Evolutionary conservation across 805 yeast species (phyloP), one percentile per base, ranked within the genome.

Genomic region (Cyberlindnera sargentensis): DNA sequence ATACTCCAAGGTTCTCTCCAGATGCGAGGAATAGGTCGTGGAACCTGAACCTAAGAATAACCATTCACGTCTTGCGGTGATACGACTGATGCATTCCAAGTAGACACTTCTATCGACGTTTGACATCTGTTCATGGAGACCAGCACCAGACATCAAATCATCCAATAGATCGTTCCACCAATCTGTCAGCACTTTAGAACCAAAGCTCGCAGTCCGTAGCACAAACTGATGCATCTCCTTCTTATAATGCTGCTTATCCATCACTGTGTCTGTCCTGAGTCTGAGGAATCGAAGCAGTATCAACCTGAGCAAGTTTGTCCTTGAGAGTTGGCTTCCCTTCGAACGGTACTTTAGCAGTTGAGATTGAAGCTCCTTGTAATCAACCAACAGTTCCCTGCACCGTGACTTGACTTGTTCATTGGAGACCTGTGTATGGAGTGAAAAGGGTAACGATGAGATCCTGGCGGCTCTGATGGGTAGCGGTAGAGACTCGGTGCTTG

Each of bases 11-110:
- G 52, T 49, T 5, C 5, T 28, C 5, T 26, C 34, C 34, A 49
- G 44, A 7, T 36, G 35, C 6, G 34, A 36, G 6, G 38, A 20
- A 39, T 32, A 46, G 4, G 33, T 28, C 8, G 31, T 42, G 1
- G 45, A 25, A 4, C 34, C 30, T 24, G 37, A 34, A 25, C 43
- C 41, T n/a, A 9, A 31, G 11, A 33, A 15, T n/a, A n/a, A 11
- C 52, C 52, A 49, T 29, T 49, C 52, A n/a, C 26, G 23, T 32
- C 52, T 35, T 1, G 48, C 37, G 36, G 46, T 42, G 32, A 46
- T 42, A 8, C 52, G 27, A 15, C 45, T 44, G 25, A 49, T 31
- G 30, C 50, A 42, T 31, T 49, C 52, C 38, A 49, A 20, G 29
- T 46, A 46, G 7, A 43, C 52, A 29, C 48, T 44, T 34, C 48